Evolutionary conservation across 2,329 filamentous ascomycete species (phyloP).

Genomic region (Eurotiales sp.): DNA sequence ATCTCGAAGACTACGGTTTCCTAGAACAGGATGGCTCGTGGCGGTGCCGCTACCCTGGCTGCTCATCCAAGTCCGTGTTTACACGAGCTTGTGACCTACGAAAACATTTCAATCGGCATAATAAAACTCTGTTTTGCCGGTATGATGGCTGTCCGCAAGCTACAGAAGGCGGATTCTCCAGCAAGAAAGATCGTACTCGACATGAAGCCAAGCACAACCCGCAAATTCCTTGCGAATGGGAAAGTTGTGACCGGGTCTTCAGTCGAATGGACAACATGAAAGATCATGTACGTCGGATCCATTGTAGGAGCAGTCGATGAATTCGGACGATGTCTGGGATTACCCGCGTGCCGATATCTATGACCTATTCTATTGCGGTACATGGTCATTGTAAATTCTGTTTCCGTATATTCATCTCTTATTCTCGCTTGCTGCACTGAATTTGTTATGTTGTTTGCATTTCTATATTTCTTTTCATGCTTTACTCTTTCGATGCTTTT

Average conservation of each 20-base stretch:
- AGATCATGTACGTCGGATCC: constrained; percentile 45
- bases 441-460: no score
- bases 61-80: constrained; percentile 57
- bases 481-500: background rate
- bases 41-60: constrained; percentile 58
- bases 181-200: constrained; percentile 59
- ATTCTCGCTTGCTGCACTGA: no score
- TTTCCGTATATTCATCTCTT: no score
- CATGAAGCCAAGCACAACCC: constrained; percentile 63
- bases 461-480: background rate
- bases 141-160: constrained; percentile 57
- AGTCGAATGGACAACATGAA: constrained; percentile 62
- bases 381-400: no score
- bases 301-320: constrained; percentile 19
- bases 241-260: constrained; percentile 56
- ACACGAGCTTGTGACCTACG: constrained; percentile 58
- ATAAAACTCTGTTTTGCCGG: constrained; percentile 59
- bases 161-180: constrained; percentile 56
- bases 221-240: constrained; percentile 56
- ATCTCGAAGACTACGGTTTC: constrained; percentile 30
- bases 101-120: constrained; percentile 61
- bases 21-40: constrained; percentile 42
- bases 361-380: no score
- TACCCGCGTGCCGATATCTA: no score
- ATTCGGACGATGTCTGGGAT: no score